These are phyloP conservation scores for Edaphochlamys debaryana DNA, from an alignment of 139 green algal genomes.

Conservation along the genomic window DNA sequence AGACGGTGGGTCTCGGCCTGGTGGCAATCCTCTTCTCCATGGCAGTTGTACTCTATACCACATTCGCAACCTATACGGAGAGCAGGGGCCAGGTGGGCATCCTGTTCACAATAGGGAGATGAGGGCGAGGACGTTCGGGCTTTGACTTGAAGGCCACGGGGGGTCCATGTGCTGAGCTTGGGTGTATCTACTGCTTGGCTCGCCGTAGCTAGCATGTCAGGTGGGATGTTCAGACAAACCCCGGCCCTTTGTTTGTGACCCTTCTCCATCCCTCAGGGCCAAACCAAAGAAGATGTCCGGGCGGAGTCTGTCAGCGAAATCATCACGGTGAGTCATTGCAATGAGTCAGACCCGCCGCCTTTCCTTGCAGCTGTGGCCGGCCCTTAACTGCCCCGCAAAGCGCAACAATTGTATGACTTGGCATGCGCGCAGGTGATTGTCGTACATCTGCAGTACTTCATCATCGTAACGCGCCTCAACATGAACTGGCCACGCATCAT, in stretches of 20 bases:
- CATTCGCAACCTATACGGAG: background rate
- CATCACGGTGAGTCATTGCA: background rate
- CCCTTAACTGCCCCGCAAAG: background rate
- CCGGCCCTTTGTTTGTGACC: no score
- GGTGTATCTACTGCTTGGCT: no score
- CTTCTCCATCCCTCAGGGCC: background rate
- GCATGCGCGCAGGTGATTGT: background rate
- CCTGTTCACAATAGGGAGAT: no score
- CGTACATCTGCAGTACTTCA: background rate
- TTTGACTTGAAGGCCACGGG: no score
- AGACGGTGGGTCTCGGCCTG: background rate
- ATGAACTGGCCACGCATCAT: background rate
- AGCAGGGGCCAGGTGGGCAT: no score
- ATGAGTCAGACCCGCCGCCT: no score
- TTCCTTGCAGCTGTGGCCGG: background rate
- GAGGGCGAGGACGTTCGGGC: no score
- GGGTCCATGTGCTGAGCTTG: no score
- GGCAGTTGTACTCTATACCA: background rate
- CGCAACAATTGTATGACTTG: background rate
- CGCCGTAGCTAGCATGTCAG: no score
- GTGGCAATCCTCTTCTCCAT: background rate
- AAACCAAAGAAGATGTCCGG: background rate
- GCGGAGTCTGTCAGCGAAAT: background rate
- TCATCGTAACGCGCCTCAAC: background rate
- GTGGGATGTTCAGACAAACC: no score